Evolutionary conservation across 2,329 filamentous ascomycete genomes (phyloP), one percentile per base, ranked within the genome.

Genomic region (Zymoseptoria pseudotritici): DNA sequence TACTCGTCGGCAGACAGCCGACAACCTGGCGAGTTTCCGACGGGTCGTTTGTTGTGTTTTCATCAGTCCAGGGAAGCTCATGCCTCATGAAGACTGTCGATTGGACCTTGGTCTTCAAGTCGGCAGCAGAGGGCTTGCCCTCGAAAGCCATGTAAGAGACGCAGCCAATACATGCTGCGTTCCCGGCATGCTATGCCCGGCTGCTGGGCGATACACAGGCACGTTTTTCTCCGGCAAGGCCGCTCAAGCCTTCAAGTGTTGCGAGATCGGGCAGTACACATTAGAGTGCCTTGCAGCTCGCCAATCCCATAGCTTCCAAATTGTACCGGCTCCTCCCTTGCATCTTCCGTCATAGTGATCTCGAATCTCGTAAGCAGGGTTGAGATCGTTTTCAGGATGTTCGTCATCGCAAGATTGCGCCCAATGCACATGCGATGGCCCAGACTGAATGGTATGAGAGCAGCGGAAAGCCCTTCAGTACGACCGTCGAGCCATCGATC

Each of bases 381-480:
- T 22, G 51, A 51, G 17, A 53, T 57, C 13, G 51, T 54, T 22
- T 60, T 60, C 19, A 57, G 46, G 3, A 60, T 51, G 19, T 54
- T 57, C 22, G 55, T 55, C 42, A 31, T 60, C 6, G 55, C 55
- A 31, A 58, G 46, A 36, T 55, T 58, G 11, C 56, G 58, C 2
- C 58, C 58, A 36, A 55, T 55, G 46, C 52, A 60, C 24, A 52
- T 50, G n/a, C 55, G 55, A n/a, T 51, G 52, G 8, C 58, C 58
- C 11, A 55, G 9, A 11, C 50, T 49, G 11, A 50, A 60, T 3
- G 55, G 58, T 26, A 58, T 55, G 24, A 60, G 42, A 36, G 57
- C 22, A 54, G 17, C 50, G 9, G 49, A 53, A 17, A 54, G 21
- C 7, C 53, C 56, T 19, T 54, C 54, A 29, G 50, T 53, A 29